phyloP scores from a whole-genome alignment of 805 yeast species.

The Ogataea philodendri region DNA sequence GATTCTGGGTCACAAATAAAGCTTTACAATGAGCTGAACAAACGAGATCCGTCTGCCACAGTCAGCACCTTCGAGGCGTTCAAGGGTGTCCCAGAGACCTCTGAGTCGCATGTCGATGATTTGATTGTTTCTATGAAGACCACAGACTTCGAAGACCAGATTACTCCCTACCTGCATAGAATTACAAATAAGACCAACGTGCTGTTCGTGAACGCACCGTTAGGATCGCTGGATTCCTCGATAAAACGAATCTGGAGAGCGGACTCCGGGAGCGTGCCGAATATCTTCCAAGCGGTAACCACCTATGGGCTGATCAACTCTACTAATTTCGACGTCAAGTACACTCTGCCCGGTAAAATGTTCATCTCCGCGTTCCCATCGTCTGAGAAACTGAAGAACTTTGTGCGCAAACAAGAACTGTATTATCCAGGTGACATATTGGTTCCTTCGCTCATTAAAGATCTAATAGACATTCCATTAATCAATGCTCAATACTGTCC shows the following conservation, averaged over 20 bases:
- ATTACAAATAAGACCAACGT: slow-evolving; percentile 23
- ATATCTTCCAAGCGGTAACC: slow-evolving; percentile 23
- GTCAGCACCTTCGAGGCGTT: slow-evolving; percentile 7
- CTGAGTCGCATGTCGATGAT: slow-evolving; percentile 10
- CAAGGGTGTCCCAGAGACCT: slow-evolving; percentile 1
- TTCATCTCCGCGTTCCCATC: slow-evolving; percentile 22
- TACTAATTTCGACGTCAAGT: slow-evolving; percentile 24
- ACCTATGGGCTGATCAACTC: slow-evolving; percentile 22
- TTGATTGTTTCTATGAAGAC: slow-evolving; percentile 15
- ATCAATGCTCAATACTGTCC: slow-evolving; percentile 22
- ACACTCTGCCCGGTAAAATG: slow-evolving; percentile 24
- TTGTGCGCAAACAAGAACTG: slow-evolving; percentile 8
- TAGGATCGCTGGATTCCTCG: slow-evolving; percentile 20
- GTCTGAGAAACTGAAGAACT: slow-evolving; percentile 1
- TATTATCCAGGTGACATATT: slow-evolving; percentile 17
- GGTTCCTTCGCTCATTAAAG: slow-evolving; percentile 15
- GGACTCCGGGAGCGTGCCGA: slow-evolving; percentile 15
- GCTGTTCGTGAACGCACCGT: slow-evolving; percentile 26
- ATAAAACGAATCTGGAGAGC: slow-evolving; percentile 8
- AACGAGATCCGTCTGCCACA: slow-evolving; percentile 13
- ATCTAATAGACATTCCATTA: slow-evolving; percentile 16
- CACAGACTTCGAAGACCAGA: slow-evolving; percentile 1
- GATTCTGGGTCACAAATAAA: slow-evolving; percentile 15
- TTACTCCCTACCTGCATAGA: slow-evolving; percentile 10
- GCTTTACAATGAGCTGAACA: slow-evolving; percentile 13